A percentile compares a stretch with the other conserved stretches of the same genome.
These are phyloP conservation scores for Chloris gayana DNA, from an alignment of 176 grass and related monocot genomes.

Conservation along the genomic window DNA sequence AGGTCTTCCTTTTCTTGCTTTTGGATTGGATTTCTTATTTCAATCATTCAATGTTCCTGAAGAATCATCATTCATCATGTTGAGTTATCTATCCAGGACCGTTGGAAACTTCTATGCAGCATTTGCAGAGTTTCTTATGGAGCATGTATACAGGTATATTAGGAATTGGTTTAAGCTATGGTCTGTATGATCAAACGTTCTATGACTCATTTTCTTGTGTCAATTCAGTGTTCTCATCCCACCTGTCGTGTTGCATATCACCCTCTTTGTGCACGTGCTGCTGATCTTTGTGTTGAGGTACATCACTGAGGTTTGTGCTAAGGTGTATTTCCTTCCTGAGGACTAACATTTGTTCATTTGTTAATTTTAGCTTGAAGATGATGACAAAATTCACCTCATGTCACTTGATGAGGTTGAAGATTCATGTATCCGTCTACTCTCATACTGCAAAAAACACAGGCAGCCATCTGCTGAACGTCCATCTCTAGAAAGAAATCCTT, in stretches of 20 bases:
- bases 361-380: constrained; percentile 91
- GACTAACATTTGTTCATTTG: constrained; percentile 24
- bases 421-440: constrained; percentile 93
- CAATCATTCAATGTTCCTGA: constrained; percentile 16
- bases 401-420: constrained; percentile 91
- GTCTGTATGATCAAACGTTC: constrained; percentile 31
- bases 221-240: constrained; percentile 85
- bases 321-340: constrained; percentile 29
- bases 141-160: constrained; percentile 93
- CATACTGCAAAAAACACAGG: constrained; percentile 98
- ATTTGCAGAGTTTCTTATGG: constrained; percentile 97
- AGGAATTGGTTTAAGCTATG: constrained; percentile 36
- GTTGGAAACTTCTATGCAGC: constrained; percentile 99
- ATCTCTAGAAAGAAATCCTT: constrained; percentile 50
- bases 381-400: constrained; percentile 86
- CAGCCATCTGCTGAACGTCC: constrained; percentile 80
- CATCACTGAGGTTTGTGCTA: constrained; percentile 16
- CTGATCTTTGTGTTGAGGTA: constrained; percentile 98
- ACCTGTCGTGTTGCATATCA: constrained; percentile 98
- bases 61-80: constrained; percentile 26
- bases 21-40: constrained; percentile 28
- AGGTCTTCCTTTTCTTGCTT: constrained; percentile 53
- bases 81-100: constrained; percentile 60
- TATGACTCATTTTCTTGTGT: constrained; percentile 35
- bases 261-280: constrained; percentile 98